These are phyloP conservation scores for Hypoxylon fuscum DNA, from an alignment of 495 filamentous ascomycete genomes.

Conservation along the genomic window DNA sequence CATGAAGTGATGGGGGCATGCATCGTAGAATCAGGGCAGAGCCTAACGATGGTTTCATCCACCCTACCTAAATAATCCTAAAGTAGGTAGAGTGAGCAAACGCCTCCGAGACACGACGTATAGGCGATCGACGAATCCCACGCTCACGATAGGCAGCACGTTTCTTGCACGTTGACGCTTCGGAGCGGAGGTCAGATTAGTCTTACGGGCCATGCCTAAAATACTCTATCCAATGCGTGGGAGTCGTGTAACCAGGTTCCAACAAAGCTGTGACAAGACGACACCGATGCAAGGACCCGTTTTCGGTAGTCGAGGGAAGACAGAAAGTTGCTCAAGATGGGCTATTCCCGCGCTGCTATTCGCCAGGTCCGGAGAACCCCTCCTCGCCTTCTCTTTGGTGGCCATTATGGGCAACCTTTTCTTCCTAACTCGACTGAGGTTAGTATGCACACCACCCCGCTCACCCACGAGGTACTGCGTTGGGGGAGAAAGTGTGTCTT, in stretches of 20 bases:
- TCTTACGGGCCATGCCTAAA: conserved; percentile 11
- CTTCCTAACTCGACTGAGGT: conserved; percentile 31
- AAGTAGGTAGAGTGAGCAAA: conserved; percentile 29
- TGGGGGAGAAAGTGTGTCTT: conserved; percentile 11
- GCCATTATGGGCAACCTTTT: conserved; percentile 1
- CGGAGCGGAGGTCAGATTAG: conserved; percentile 19
- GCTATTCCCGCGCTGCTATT: conserved; percentile 22
- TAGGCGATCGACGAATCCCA: conserved; percentile 39
- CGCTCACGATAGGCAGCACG: conserved; percentile 38
- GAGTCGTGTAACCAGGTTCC: conserved; percentile 29
- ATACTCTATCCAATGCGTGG: conserved; percentile 19
- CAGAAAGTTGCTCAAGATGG: conserved; percentile 16
- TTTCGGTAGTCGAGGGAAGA: conserved; percentile 33
- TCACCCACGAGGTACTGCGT: conserved; percentile 25
- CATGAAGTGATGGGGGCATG: conserved; percentile 14
- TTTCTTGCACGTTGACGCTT: conserved; percentile 41
- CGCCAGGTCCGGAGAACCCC: conserved; percentile 29
- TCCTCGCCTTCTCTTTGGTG: conserved; percentile 12
- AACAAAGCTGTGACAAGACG: conserved; percentile 23
- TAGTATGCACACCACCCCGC: conserved; percentile 34
- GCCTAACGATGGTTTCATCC: conserved; percentile 24
- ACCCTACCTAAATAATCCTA: conserved; percentile 24
- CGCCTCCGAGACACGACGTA: conserved; percentile 30
- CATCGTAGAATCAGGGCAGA: conserved; percentile 29
- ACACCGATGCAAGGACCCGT: conserved; percentile 34